Evolutionary conservation across 345 rosid species (phyloP), one percentile per base, ranked within the genome.

Genomic region (Lepidium sativum): DNA sequence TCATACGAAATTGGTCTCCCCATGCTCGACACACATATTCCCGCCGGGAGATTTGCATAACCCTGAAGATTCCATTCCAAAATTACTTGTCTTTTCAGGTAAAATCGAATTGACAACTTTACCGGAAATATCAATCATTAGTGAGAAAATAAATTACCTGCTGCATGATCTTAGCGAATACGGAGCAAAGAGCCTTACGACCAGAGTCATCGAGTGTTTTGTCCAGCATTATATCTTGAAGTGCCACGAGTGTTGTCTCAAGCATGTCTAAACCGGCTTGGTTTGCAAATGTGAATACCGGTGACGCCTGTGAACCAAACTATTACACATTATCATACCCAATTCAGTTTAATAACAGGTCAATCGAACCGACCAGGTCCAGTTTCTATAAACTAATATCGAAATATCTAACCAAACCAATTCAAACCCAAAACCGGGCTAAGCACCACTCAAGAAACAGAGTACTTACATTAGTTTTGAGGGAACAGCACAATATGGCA

Each of bases 191-290:
- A 69, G 76, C 54, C 77, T 86, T 92, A 51, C 90, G 80, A 16
- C 94, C 96, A 35, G 83, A 78, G 73, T 87, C 98, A 45, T 89
- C 97, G 1, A 92, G 83, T 33, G 86, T 86, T 81, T 89, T 92
- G 79, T 92, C 98, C 1, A 92, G 87, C 88, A 78, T 87, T 38
- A 92, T 89, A 65, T 89, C 98, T 68, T 92, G 98, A 73, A 89
- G 97, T 66, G 96, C 89, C 53, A 92, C 94, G 1, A 92, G 83
- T 3, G 98, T 90, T 0, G 99, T 94, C 77, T 94, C 99, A 3
- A 94, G 95, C 97, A 94, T 94, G 82, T 90, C 97, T 9, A 94
- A 87, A 53, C 99, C 99, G 1, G 96, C 96, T 79, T 90, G 97
- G 80, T 92, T 92, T 6, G 97, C 91, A 27, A 87, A 91, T 48